Base-by-base conservation (phyloP, 805 yeast species). In the Zygotorulaspora danielsina region DNA sequence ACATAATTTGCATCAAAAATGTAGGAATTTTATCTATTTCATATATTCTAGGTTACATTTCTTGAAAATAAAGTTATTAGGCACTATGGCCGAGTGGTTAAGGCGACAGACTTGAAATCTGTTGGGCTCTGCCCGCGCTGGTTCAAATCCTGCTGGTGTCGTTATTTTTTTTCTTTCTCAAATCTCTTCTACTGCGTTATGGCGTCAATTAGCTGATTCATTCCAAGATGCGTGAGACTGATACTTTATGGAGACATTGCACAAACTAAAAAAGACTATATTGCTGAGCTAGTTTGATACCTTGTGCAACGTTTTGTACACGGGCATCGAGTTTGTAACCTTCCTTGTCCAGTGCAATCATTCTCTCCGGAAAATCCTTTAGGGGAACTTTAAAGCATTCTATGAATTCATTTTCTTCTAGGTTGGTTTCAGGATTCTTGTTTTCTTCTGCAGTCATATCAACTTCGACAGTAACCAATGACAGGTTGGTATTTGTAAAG, bases 401-500 rank as follows among this genome's bases (percentile, higher is more conserved):
- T 36, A 90, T 93, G 59, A 84, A 90, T 66, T 90, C 98, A 45
- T 80, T 83, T 5, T 87, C 96, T 64, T 93, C 97, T 46, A 93
- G 69, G 46, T 83, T 72, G 2, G 94, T 76, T 41, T 67, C 57
- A 1, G 96, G 97, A 45, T 79, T 67, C 44, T 63, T 50, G 61
- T 90, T 93, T 44, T 80, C 75, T 13, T 72, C 73, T 39, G 77
- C 79, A 2, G 65, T 51, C 65, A 84, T 64, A 54, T 90, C 97
- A 13, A 90, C 77, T 38, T 80, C 76, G 10, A 86, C 84, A 19
- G 81, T 79, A 2, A 90, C 93, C 42, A 90, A 65, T 17, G 80
- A 79, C 67, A 86, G 70, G 55, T 84, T 89, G 13, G 97, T 90
- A 61, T 90, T 88, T 51, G 95, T 83, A 58, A 84, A 86, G 1